These are phyloP conservation scores for Lycium ferocissimum DNA, from an alignment of 257 asterid genomes.

Conservation along the genomic window DNA sequence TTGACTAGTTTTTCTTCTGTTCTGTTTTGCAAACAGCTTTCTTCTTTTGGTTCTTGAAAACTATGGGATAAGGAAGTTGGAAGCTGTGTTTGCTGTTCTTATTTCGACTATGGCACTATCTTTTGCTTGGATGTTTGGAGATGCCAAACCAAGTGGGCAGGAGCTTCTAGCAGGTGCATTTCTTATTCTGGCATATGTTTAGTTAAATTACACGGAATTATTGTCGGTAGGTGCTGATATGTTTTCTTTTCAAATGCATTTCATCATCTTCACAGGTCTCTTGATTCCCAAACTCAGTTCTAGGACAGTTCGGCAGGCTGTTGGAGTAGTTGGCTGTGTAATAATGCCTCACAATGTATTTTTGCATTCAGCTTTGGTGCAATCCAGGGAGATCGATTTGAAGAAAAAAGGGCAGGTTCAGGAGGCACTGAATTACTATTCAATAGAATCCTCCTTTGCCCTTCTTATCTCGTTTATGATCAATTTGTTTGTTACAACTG, in stretches of 20 bases:
- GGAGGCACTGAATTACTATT: slow-evolving; percentile 85
- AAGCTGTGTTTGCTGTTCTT: slow-evolving; percentile 95
- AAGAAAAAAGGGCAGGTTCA: slow-evolving; percentile 79
- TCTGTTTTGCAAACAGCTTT: slow-evolving; percentile 62
- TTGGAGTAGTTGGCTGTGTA: slow-evolving; percentile 98
- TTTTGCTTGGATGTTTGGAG: slow-evolving; percentile 99
- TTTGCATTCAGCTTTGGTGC: slow-evolving; percentile 95
- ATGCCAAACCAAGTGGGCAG: slow-evolving; percentile 74
- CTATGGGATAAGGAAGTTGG: slow-evolving; percentile 99
- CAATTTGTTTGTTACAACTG: slow-evolving; percentile 87
- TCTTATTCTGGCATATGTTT: background rate
- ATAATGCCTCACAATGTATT: slow-evolving; percentile 99
- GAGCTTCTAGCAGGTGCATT: slow-evolving; percentile 77
- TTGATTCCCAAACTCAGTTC: slow-evolving; percentile 90
- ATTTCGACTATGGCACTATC: slow-evolving; percentile 90
- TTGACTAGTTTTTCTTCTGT: slow-evolving; percentile 35
- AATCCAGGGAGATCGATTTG: slow-evolving; percentile 82
- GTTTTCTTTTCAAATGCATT: background rate
- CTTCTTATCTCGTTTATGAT: slow-evolving; percentile 88
- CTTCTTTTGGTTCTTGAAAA: slow-evolving; percentile 93
- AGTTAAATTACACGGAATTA: background rate
- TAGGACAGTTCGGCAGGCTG: slow-evolving; percentile 93
- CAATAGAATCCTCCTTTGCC: slow-evolving; percentile 86
- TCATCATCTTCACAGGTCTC: slow-evolving; percentile 59
- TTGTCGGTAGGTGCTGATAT: background rate